Evolutionary conservation across 306 rosid species (phyloP).

Genomic region (Corylus americana): DNA sequence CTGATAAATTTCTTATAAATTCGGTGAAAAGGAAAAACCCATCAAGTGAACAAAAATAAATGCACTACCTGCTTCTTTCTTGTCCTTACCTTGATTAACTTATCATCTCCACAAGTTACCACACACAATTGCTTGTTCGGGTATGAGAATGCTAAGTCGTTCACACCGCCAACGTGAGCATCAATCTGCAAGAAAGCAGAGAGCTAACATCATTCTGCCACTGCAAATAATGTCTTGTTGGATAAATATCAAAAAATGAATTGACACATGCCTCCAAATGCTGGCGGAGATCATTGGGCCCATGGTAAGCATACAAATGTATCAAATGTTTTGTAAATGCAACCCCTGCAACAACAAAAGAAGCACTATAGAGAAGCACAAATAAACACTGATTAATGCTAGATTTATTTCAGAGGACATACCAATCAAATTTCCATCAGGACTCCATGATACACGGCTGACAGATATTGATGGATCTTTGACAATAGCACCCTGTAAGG

Average conservation of each 20-base stretch:
- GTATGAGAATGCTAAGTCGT: slow-evolving; percentile 88
- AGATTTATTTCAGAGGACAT: slow-evolving; percentile 25
- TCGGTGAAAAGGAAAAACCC: neutral
- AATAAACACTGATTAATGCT: neutral
- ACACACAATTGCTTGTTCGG: slow-evolving; percentile 74
- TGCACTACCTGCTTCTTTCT: neutral
- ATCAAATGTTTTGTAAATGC: slow-evolving; percentile 84
- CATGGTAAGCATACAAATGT: slow-evolving; percentile 65
- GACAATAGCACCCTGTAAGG: slow-evolving; percentile 59
- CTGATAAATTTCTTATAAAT: slow-evolving; percentile 37
- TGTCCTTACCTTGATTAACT: slow-evolving; percentile 68
- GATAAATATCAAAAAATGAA: neutral
- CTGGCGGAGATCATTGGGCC: slow-evolving; percentile 63
- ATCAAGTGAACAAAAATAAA: slow-evolving; percentile 7
- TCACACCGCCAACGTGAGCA: slow-evolving; percentile 86
- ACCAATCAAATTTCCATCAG: slow-evolving; percentile 84
- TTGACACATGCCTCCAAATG: slow-evolving; percentile 56
- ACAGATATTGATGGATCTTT: slow-evolving; percentile 67
- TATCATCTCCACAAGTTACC: slow-evolving; percentile 89
- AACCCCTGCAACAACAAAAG: slow-evolving; percentile 59
- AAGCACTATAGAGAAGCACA: slow-evolving; percentile 33
- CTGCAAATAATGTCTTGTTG: slow-evolving; percentile 25
- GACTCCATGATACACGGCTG: slow-evolving; percentile 86
- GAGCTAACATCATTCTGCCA: slow-evolving; percentile 25
- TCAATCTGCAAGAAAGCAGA: slow-evolving; percentile 56